Base-by-base conservation (phyloP, 805 yeast genomes). In the Cyberlindnera subsufficiens region DNA sequence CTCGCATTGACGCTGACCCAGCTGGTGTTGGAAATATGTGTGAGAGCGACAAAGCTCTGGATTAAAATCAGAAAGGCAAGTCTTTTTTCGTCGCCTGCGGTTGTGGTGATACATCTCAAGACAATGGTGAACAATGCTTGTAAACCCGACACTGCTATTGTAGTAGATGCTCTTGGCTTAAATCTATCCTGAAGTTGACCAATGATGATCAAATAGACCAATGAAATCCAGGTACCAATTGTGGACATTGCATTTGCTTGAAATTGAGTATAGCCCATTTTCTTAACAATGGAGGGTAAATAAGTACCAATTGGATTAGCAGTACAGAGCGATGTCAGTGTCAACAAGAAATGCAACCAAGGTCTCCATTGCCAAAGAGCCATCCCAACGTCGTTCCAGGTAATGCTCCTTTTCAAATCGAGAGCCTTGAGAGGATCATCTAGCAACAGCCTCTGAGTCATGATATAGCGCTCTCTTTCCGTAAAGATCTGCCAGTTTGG, bases 241-340 rank as follows among this genome's bases (percentile, higher is more conserved):
- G 42, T 18, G 4, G 38, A 40, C 27, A 20, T 40, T 14, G 42
- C 42, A 20, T 40, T 35, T 4, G 42, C 35, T 20, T 40, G 30
- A 19, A 35, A 15, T 19, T 19, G 35, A 3, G 42, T 18, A 35
- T 34, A 39, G 19, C 42, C 42, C 22, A 39, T 18, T 11, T 30
- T 16, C 30, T 27, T 39, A 4, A 39, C 27, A 30, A 39, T 39
- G n/a, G 27, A 22, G 27, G 42, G 42, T 10, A 25, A 18, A 29
- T 39, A 40, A 4, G 35, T 40, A 15, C 22, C 8, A 8, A 40
- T 32, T 32, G 35, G 35, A 16, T 17, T 17, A 5, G 22, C 35
- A 8, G 22, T 32, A 18, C 19, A 3, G 6, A 32, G 5, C 9
- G 35, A 16, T 15, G 22, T 16, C 14, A 32, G 6, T 15, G 35